A percentile compares a stretch with the other conserved stretches of the same genome.
These are phyloP conservation scores for Umbelopsis isabellina DNA, from an alignment of 192 early-diverging fungal genomes.

Conservation along the genomic window DNA sequence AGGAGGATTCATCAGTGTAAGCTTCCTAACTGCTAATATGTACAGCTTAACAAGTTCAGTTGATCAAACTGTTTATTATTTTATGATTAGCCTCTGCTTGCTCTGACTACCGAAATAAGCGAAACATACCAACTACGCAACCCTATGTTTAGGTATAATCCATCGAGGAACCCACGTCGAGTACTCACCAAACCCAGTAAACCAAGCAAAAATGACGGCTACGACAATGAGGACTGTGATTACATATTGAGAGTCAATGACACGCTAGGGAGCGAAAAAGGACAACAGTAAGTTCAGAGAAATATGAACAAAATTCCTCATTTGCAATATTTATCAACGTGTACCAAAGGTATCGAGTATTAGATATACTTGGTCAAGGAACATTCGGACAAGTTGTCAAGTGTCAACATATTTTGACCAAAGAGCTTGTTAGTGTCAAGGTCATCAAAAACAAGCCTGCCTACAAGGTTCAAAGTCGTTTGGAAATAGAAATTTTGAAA, in stretches of 20 bases:
- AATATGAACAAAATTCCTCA: neutral
- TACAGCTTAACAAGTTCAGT: neutral
- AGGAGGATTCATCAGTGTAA: slow-evolving; percentile 22
- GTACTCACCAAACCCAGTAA: slow-evolving; percentile 95
- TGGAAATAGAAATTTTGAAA: slow-evolving; percentile 94
- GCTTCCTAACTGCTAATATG: neutral
- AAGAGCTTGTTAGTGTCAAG: slow-evolving; percentile 90
- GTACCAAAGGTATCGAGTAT: slow-evolving; percentile 74
- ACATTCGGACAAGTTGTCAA: slow-evolving; percentile 99
- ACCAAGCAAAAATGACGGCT: slow-evolving; percentile 86
- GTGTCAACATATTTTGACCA: slow-evolving; percentile 88
- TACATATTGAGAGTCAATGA: slow-evolving; percentile 98
- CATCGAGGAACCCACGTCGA: slow-evolving; percentile 79
- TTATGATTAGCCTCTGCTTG: slow-evolving; percentile 14
- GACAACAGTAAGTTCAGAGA: slow-evolving; percentile 69
- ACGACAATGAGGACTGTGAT: slow-evolving; percentile 95
- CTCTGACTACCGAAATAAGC: slow-evolving; percentile 4
- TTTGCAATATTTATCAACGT: neutral
- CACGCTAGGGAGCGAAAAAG: slow-evolving; percentile 88
- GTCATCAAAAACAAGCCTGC: slow-evolving; percentile 98
- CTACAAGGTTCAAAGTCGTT: slow-evolving; percentile 93
- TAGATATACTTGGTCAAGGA: slow-evolving; percentile 93
- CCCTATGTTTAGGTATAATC: slow-evolving; percentile 79
- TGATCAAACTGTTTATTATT: neutral
- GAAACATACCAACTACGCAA: slow-evolving; percentile 77